These are phyloP conservation scores for Ophiosphaerella narmari DNA, from an alignment of 2,329 filamentous ascomycete species.

Conservation along the genomic window DNA sequence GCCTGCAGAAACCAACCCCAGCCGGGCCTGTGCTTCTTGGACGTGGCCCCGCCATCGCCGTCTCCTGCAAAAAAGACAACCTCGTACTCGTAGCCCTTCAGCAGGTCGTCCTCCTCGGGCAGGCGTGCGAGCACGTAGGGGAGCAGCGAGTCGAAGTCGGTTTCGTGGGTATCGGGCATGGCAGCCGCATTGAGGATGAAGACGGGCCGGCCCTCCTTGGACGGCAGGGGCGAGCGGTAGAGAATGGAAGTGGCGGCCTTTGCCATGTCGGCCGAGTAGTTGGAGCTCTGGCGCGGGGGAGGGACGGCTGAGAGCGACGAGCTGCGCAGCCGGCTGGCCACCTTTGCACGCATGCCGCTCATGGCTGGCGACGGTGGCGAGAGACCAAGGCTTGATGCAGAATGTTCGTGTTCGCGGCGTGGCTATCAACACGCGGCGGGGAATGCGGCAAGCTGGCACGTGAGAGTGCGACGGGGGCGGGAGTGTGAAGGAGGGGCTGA, in stretches of 20 bases:
- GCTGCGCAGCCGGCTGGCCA: slow-evolving; percentile 46
- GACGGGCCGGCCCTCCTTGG: slow-evolving; percentile 55
- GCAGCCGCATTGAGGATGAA: slow-evolving; percentile 62
- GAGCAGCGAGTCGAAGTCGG: slow-evolving; percentile 60
- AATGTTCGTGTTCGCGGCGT: background rate
- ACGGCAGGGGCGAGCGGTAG: slow-evolving; percentile 58
- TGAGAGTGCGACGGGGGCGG: slow-evolving; percentile 8
- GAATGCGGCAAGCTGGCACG: slow-evolving; percentile 13
- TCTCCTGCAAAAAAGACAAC: slow-evolving; percentile 63
- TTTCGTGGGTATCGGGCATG: slow-evolving; percentile 59
- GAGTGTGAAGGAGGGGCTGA: slow-evolving; percentile 3
- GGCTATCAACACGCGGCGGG: background rate
- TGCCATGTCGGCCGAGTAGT: slow-evolving; percentile 56
- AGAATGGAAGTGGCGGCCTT: slow-evolving; percentile 58
- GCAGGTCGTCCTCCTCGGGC: slow-evolving; percentile 60
- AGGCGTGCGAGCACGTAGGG: slow-evolving; percentile 61
- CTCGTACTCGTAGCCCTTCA: slow-evolving; percentile 60
- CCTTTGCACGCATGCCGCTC: slow-evolving; percentile 45
- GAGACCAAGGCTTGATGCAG: background rate
- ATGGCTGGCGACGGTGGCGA: slow-evolving; percentile 23
- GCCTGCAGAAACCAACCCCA: slow-evolving; percentile 63
- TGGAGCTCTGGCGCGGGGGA: slow-evolving; percentile 50
- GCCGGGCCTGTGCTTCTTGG: slow-evolving; percentile 55
- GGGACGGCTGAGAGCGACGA: slow-evolving; percentile 55
- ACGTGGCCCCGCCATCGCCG: slow-evolving; percentile 50